phyloP scores from a whole-genome alignment of 2,329 filamentous ascomycete genomes.

The Alternaria arbusti region DNA sequence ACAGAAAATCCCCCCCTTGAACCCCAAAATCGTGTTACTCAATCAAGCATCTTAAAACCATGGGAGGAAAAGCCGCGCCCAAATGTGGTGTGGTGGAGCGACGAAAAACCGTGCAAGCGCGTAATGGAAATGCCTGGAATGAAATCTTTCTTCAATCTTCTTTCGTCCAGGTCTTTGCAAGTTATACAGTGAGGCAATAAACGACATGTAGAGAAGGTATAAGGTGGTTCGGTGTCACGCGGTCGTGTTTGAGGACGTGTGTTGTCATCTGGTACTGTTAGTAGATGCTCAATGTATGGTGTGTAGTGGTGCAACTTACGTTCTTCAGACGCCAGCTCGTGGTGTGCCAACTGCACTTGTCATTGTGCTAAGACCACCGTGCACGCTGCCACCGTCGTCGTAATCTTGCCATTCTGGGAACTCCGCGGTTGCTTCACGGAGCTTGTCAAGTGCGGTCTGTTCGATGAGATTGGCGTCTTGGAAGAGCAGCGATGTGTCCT shows the following conservation, averaged over 20 bases:
- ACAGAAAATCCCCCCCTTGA: not conserved
- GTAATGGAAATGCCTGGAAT: not conserved
- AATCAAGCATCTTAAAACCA: slow-evolving; percentile 11
- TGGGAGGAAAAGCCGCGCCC: not conserved
- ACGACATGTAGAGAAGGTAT: slow-evolving; percentile 26
- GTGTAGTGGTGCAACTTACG: slow-evolving; percentile 1
- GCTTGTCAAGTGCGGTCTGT: slow-evolving; percentile 60
- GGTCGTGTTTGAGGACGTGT: not conserved
- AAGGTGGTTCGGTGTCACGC: slow-evolving; percentile 4
- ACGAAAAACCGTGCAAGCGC: not conserved
- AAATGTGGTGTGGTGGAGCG: not conserved
- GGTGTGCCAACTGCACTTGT: slow-evolving; percentile 44
- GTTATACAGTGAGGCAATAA: slow-evolving; percentile 25
- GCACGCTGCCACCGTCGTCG: slow-evolving; percentile 58
- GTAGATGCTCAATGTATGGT: not conserved
- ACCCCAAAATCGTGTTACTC: slow-evolving; percentile 13
- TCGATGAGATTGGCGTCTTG: slow-evolving; percentile 92
- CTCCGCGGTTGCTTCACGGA: slow-evolving; percentile 61
- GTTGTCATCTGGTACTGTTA: slow-evolving; percentile 1
- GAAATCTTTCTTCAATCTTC: slow-evolving; percentile 4
- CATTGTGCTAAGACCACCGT: slow-evolving; percentile 53
- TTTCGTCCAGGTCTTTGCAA: slow-evolving; percentile 5
- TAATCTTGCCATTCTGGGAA: slow-evolving; percentile 65
- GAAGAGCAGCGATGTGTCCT: slow-evolving; percentile 91
- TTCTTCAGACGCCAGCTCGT: slow-evolving; percentile 24